Conservation (phyloP, 2,329 filamentous ascomycete species). For the Fonsecaea pugnacius region DNA sequence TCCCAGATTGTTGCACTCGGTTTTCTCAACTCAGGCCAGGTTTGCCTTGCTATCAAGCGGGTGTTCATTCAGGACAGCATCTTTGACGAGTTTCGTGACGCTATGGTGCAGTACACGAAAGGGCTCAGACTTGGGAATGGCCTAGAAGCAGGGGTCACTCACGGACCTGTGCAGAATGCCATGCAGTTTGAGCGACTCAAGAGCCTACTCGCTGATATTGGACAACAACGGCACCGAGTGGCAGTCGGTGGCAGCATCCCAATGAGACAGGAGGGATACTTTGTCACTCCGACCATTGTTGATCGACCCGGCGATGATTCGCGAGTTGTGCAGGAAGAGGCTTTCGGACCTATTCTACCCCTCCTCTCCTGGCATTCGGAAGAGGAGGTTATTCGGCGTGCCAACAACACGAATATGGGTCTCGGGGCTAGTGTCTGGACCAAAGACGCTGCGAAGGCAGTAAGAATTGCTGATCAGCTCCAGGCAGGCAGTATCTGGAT, state of each 20-base stretch:
- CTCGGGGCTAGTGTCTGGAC: conserved; percentile 1
- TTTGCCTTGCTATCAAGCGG: conserved; percentile 60
- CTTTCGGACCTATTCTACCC: neutral
- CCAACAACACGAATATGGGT: conserved; percentile 1
- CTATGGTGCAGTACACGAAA: conserved; percentile 50
- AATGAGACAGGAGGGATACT: too few species aligned
- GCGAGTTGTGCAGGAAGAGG: too few species aligned
- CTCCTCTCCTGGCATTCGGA: neutral
- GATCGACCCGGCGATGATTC: too few species aligned
- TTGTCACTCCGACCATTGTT: too few species aligned
- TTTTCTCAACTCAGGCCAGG: conserved; percentile 64
- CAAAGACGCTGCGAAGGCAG: neutral
- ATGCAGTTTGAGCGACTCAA: conserved; percentile 68
- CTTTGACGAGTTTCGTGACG: conserved; percentile 54
- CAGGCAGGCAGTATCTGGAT: conserved; percentile 59
- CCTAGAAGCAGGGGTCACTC: conserved; percentile 50
- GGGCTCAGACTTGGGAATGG: conserved; percentile 41
- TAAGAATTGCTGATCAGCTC: conserved; percentile 56
- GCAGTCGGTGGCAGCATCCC: too few species aligned
- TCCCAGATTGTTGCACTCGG: conserved; percentile 49
- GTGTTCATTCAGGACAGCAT: conserved; percentile 63
- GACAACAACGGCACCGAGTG: too few species aligned
- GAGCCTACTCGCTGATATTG: conserved; percentile 59
- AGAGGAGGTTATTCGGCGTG: neutral
- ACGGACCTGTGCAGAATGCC: conserved; percentile 68